Evolutionary conservation across 1,139 yeast genomes (phyloP).

Genomic region (Magnusiomyces tetraspermus): DNA sequence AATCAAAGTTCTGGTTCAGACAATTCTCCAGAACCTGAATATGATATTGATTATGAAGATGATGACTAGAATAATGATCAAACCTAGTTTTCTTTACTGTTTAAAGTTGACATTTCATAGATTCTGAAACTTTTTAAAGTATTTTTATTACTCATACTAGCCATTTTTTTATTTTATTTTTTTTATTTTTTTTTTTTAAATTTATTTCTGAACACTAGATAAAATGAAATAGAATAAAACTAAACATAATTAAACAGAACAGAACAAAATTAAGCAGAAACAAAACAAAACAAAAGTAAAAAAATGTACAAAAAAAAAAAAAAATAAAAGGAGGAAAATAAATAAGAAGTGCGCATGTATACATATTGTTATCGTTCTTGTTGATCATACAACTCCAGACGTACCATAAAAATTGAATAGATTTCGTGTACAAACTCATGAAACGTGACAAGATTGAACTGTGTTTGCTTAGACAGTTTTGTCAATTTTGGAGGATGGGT

Average conservation of each 20-base stretch:
- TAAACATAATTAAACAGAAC: too few species aligned
- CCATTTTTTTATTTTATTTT: too few species aligned
- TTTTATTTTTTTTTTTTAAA: too few species aligned
- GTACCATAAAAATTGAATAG: background rate
- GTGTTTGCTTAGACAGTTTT: background rate
- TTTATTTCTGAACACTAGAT: too few species aligned
- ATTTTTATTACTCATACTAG: too few species aligned
- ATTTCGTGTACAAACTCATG: slow-evolving; percentile 1
- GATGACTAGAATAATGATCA: background rate
- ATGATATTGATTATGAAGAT: slow-evolving; percentile 15
- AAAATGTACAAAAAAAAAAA: background rate
- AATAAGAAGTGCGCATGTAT: too few species aligned
- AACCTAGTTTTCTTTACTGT: background rate
- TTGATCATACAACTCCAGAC: background rate
- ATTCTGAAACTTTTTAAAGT: too few species aligned
- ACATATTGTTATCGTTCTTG: background rate
- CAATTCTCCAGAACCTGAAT: slow-evolving; percentile 8
- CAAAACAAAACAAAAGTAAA: background rate
- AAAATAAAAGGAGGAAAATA: background rate
- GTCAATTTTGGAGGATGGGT: too few species aligned
- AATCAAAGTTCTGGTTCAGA: background rate
- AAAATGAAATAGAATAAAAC: too few species aligned
- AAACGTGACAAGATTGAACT: background rate
- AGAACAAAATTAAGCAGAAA: too few species aligned
- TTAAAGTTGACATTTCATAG: background rate